Percentiles rank a stretch among this genome's conserved stretches.
phyloP scores from a whole-genome alignment of 228 moss, liverwort and hornwort genomes.

The Sphagnum magellanicum region DNA sequence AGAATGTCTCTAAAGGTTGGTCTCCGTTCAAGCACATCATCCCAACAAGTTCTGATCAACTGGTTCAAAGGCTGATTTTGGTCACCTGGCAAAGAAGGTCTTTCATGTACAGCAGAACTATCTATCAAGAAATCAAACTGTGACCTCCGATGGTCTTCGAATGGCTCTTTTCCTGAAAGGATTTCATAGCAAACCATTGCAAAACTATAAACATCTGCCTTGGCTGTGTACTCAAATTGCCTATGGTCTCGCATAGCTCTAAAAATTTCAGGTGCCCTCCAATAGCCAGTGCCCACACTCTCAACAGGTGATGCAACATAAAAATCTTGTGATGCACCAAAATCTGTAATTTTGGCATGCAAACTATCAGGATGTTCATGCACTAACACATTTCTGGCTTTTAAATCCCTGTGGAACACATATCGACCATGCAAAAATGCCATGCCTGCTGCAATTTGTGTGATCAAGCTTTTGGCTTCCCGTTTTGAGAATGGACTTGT shows the following conservation, averaged over 20 bases:
- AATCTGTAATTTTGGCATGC: conserved; percentile 17
- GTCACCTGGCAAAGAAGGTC: neutral
- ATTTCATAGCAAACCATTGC: neutral
- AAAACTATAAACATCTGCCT: neutral
- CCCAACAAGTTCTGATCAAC: neutral
- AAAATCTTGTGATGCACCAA: neutral
- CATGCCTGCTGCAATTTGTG: conserved; percentile 14
- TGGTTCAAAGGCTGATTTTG: neutral
- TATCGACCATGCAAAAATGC: conserved; percentile 10
- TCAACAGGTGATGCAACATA: neutral
- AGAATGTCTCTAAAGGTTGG: neutral
- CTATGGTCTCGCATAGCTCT: neutral
- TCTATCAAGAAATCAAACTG: neutral
- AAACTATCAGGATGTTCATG: neutral
- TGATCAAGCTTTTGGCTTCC: neutral
- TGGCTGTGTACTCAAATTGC: neutral
- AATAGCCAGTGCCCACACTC: neutral
- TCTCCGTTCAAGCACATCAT: neutral
- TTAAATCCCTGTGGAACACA: conserved; percentile 18
- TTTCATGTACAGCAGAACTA: neutral
- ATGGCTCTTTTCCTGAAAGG: neutral
- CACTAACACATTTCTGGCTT: conserved; percentile 3
- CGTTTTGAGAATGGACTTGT: neutral
- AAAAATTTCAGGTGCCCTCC: conserved; percentile 1
- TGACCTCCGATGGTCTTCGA: neutral